phyloP scores from a whole-genome alignment of 345 rosid genomes.

The Combretum micranthum region DNA sequence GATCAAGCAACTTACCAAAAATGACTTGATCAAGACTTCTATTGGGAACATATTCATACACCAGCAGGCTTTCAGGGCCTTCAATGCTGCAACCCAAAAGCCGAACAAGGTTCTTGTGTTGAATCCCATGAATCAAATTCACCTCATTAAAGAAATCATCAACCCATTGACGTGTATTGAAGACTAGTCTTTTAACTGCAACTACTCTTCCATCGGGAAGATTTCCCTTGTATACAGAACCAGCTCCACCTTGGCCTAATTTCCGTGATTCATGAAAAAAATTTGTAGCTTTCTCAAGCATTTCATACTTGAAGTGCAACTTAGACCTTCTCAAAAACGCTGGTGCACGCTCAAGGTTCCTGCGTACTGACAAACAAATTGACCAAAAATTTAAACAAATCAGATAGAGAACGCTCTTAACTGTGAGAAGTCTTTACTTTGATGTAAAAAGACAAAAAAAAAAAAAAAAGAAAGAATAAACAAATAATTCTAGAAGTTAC shows the following conservation, averaged over 20 bases:
- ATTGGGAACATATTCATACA: conserved; percentile 18
- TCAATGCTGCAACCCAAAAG: conserved; percentile 24
- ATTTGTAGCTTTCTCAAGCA: conserved; percentile 16
- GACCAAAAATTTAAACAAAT: too few species aligned
- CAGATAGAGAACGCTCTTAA: conserved; percentile 1
- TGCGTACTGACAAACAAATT: conserved; percentile 2
- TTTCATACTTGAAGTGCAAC: conserved; percentile 17
- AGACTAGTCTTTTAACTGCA: conserved; percentile 16
- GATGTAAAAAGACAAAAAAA: neutral
- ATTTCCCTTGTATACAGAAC: conserved; percentile 17
- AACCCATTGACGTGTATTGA: conserved; percentile 21
- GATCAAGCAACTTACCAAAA: conserved; percentile 3
- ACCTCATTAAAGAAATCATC: conserved; percentile 25
- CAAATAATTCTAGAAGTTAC: neutral
- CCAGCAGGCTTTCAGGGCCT: conserved; percentile 21
- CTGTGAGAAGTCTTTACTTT: too few species aligned
- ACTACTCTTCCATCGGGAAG: conserved; percentile 16
- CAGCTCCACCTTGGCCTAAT: conserved; percentile 23
- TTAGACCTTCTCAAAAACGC: conserved; percentile 4
- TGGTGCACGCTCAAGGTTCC: neutral
- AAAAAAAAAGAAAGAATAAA: neutral
- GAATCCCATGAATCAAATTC: conserved; percentile 17
- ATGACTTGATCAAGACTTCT: conserved; percentile 17
- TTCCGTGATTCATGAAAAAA: conserved; percentile 5
- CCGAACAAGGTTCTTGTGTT: conserved; percentile 22